Percentiles rank a stretch among this genome's conserved stretches.
Evolutionary conservation across 306 rosid genomes (phyloP).

Genomic region (Carpinus fangiana): DNA sequence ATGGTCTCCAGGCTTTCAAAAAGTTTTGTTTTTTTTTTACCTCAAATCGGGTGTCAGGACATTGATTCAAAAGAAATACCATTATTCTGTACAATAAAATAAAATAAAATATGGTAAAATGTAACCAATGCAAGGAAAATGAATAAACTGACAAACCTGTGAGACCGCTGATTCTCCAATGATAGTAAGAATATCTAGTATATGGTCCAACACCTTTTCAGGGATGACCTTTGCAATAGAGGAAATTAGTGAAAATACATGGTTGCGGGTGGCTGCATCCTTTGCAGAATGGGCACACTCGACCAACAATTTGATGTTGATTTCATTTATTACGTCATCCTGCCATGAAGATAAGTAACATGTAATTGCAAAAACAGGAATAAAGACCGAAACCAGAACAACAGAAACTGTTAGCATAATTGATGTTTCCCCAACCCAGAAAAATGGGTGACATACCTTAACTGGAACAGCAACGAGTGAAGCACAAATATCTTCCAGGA

Average conservation of each 20-base stretch:
- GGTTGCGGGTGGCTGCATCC: conserved; percentile 68
- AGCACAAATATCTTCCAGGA: conserved; percentile 71
- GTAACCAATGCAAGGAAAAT: conserved; percentile 16
- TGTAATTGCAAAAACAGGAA: conserved; percentile 11
- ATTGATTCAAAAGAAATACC: conserved; percentile 3
- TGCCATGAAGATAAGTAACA: conserved; percentile 33
- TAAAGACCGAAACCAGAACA: conserved; percentile 12
- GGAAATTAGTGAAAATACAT: conserved; percentile 66
- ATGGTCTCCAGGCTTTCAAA: not conserved
- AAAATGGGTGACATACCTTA: conserved; percentile 38
- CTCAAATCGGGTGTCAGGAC: not conserved
- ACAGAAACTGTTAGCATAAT: conserved; percentile 1
- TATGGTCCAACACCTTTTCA: conserved; percentile 55
- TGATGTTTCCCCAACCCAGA: conserved; percentile 5
- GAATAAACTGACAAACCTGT: conserved; percentile 56
- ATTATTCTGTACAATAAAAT: not conserved
- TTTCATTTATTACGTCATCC: conserved; percentile 44
- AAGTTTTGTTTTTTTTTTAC: not conserved
- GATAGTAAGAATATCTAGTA: conserved; percentile 64
- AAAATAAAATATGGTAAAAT: not conserved
- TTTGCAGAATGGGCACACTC: conserved; percentile 56
- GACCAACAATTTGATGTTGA: conserved; percentile 56
- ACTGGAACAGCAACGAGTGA: conserved; percentile 37
- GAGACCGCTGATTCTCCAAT: conserved; percentile 72
- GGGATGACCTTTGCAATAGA: conserved; percentile 63